phyloP scores from a whole-genome alignment of 257 asterid species.

The Solanum piurae region DNA sequence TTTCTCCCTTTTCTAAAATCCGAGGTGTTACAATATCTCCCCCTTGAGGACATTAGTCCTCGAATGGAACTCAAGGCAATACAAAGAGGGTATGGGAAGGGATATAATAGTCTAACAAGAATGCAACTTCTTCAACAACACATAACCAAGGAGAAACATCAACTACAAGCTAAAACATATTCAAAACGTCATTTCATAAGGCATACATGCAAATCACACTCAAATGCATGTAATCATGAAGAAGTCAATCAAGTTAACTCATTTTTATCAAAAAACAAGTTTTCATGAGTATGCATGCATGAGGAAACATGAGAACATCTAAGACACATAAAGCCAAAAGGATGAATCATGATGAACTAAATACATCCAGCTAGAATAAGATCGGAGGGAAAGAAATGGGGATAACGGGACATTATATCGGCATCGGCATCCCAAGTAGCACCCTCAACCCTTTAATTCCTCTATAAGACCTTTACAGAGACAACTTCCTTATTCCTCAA shows the following conservation, averaged over 20 bases:
- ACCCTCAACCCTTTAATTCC: background rate
- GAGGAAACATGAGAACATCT: background rate
- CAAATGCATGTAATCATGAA: background rate
- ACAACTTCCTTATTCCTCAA: background rate
- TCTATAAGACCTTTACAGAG: background rate
- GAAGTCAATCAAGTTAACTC: background rate
- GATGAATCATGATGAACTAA: background rate
- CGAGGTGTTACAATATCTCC: background rate
- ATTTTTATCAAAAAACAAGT: background rate
- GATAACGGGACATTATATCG: background rate
- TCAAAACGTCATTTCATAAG: background rate
- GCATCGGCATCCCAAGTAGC: background rate
- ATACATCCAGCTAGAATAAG: background rate
- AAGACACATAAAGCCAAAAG: background rate
- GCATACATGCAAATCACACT: background rate
- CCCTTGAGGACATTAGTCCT: background rate
- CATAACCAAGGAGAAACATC: background rate
- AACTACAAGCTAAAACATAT: background rate
- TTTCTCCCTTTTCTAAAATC: background rate
- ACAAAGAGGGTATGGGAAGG: too few species aligned
- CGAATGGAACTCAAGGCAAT: background rate
- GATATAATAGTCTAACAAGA: background rate
- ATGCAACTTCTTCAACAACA: background rate
- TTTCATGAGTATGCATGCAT: background rate
- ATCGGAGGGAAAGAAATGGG: background rate